Conservation (phyloP, 73 alveolate species). For the Effrenium voratum region DNA sequence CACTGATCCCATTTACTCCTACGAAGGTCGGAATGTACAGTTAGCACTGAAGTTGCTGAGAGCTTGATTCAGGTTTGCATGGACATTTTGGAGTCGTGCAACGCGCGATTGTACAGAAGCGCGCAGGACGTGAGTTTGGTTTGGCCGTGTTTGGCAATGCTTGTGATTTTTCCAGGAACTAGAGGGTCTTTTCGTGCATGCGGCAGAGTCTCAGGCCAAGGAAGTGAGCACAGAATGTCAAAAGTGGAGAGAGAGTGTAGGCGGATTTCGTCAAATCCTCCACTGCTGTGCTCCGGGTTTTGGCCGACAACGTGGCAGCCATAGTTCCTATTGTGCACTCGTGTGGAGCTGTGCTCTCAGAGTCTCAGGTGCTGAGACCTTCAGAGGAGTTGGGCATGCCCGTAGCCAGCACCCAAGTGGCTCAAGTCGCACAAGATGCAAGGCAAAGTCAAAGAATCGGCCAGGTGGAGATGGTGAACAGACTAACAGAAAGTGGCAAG, state of each 20-base stretch:
- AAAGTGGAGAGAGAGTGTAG: neutral
- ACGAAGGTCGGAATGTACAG: constrained; percentile 24
- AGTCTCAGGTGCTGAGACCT: constrained; percentile 47
- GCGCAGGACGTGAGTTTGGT: constrained; percentile 34
- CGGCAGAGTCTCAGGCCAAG: constrained; percentile 67
- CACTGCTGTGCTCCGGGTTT: constrained; percentile 81
- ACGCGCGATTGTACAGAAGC: constrained; percentile 72
- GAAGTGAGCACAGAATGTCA: neutral
- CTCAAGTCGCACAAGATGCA: too few species aligned
- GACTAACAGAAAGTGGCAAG: constrained; percentile 75
- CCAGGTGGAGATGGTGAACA: constrained; percentile 70
- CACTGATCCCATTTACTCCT: constrained; percentile 70
- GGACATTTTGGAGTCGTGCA: constrained; percentile 92
- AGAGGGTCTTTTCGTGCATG: constrained; percentile 77
- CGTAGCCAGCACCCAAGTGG: too few species aligned
- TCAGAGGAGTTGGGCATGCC: constrained; percentile 87
- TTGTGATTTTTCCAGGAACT: constrained; percentile 37
- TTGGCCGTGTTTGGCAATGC: neutral
- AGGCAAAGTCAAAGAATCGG: neutral
- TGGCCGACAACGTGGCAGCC: constrained; percentile 73
- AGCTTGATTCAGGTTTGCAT: constrained; percentile 74
- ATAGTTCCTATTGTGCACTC: neutral
- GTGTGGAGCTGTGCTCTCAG: neutral
- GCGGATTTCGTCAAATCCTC: constrained; percentile 64
- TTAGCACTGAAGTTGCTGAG: neutral